Percentiles rank a stretch among this genome's conserved stretches.
phyloP scores from a whole-genome alignment of 106 monocot species.

The Dendrobium chrysotoxum region DNA sequence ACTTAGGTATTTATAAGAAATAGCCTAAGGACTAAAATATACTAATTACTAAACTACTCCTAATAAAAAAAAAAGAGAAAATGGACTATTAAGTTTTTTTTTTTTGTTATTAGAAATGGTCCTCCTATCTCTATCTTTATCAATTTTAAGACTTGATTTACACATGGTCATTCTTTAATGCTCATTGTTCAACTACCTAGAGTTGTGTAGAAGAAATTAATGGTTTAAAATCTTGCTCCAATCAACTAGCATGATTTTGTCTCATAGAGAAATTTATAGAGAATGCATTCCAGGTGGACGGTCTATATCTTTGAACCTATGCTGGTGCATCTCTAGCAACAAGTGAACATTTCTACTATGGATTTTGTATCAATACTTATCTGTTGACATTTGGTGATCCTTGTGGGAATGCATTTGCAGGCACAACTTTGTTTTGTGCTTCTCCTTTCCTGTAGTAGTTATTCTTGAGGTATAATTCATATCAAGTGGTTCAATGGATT shows the following conservation, averaged over 20 bases:
- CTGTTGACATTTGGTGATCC: neutral
- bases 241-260: neutral
- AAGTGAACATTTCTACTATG: neutral
- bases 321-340: neutral
- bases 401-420: neutral
- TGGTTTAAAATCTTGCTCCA: too few species aligned
- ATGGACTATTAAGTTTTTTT: too few species aligned
- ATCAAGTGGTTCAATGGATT: neutral
- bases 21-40: too few species aligned
- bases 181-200: neutral
- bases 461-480: neutral
- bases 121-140: too few species aligned
- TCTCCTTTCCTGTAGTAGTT: neutral
- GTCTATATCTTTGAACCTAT: neutral
- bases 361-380: neutral
- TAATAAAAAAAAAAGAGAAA: too few species aligned
- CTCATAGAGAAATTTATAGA: neutral
- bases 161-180: neutral
- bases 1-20: too few species aligned
- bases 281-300: neutral
- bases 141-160: neutral
- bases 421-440: neutral
- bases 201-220: too few species aligned
- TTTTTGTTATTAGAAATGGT: too few species aligned
- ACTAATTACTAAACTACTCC: too few species aligned